Base-by-base conservation (phyloP, 352 stramenopile genomes). In the Phytophthora cactorum region DNA sequence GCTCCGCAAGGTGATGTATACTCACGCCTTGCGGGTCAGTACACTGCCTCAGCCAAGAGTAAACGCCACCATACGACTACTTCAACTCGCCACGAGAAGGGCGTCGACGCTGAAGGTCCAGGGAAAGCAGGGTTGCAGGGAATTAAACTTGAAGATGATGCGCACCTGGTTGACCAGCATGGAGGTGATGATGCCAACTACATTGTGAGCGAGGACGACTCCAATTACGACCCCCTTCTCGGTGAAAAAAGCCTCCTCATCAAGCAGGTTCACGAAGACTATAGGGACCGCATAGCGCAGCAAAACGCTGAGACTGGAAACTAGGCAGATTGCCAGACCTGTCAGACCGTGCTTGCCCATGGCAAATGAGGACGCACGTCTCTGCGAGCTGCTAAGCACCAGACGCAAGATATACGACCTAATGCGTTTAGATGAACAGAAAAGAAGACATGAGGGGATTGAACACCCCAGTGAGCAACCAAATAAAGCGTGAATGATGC, bases 21-120 rank as follows among this genome's bases (percentile, higher is more conserved):
- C 80, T 91, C 86, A 8, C 72, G 88, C 22, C 77, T 96, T 34
- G 87, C 86, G 7, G 86, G 81, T 14, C 85, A 93, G 45, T 96
- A 94, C 72, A 96, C 88, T 2, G 82, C 84, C 10, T 94, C 88
- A 15, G 86, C 88, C 8, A 86, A 96, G 59, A 94, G 70, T 66
- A 96, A 96, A 50, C 81, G 87, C 27, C 85, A 96, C 41, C 72
- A 77, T 4, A 71, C 77, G 3, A 49, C 64, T 32, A 56, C 68
- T 54, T 17, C 55, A 25, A 63, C 56, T 45, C 78, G 79, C 4
- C 77, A 78, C 12, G 52, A 65, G 3, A 82, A 76, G 38, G 45
- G 41, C 1, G 84, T 80, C 34, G 74, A 84, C 29, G 69, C 58
- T 14, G 68, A 82, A n/a, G 46, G 45, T 15, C 66, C 68, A 25